Base-by-base conservation (phyloP, 1,284 basidiomycete species). In the Puccinia hordei region DNA sequence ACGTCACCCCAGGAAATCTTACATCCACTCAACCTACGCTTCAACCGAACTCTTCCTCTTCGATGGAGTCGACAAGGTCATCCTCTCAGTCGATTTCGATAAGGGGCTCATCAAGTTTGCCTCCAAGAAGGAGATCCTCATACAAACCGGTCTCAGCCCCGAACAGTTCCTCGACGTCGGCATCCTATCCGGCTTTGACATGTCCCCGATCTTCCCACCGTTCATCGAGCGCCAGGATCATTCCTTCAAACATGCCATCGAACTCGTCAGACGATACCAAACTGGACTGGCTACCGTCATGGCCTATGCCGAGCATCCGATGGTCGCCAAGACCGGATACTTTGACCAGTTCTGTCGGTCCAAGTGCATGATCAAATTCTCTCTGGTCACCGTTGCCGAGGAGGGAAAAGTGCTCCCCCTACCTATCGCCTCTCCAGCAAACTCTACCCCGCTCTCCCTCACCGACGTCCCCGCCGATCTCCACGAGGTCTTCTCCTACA, bases 151-250 rank as follows among this genome's bases (percentile, higher is more conserved):
- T 10, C 85, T 98, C 73, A 89, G 86, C 49, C 91, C 94, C 83
- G 95, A 98, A 84, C 95, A 98, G 85, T 97, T 99, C 87, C 90
- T 99, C 82, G 96, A 99, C 86, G 89, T 95, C 82, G 92, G 91
- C 27, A 92, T 99, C 82, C 89, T 99, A 53, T 90, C 95, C 53
- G 97, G 97, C 35, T 96, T 92, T 83, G 93, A 95, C 53, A 89
- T 93, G 83, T 91, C 91, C 9, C 90, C 91, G 1, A 91, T 95
- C 15, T 96, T 96, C 89, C 95, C 92, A 82, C 84, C 81, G 73
- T 86, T 46, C 53, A 93, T 92, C 73, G 92, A 89, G 81, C 89
- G 89, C 80, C 92, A 92, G 86, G 91, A 92, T 82, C 85, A 84
- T 82, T 91, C 92, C 84, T 87, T 95, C 82, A 93, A 93, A 84